These are phyloP conservation scores for Sarcocystis neurona DNA, from an alignment of 169 alveolate genomes.

Conservation along the genomic window DNA sequence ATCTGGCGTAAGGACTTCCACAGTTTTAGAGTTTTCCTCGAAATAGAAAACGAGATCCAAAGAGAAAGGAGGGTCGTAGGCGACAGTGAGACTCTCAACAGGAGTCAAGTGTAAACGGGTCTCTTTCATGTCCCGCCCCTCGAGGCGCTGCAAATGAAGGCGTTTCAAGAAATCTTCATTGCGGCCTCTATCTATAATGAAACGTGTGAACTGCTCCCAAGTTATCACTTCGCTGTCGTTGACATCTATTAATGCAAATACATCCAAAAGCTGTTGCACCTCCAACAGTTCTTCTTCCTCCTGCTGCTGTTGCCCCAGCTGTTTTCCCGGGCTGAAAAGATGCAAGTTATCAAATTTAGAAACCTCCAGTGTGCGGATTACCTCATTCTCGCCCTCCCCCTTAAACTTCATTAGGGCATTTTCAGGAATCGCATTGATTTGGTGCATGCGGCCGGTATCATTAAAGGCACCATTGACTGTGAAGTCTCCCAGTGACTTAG, in stretches of 20 bases:
- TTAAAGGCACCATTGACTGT: too few relatives aligned
- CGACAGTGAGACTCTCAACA: not conserved
- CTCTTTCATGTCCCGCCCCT: not conserved
- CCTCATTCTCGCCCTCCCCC: too few relatives aligned
- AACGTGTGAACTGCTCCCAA: constrained; percentile 32
- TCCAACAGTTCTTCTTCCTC: not conserved
- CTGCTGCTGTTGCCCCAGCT: too few relatives aligned
- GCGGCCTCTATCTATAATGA: constrained; percentile 17
- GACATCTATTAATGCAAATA: constrained; percentile 24
- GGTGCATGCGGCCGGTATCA: too few relatives aligned
- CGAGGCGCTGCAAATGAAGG: not conserved
- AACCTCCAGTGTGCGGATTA: too few relatives aligned
- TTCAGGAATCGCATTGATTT: too few relatives aligned
- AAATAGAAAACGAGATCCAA: not conserved
- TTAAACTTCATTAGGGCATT: too few relatives aligned
- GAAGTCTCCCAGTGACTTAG: too few relatives aligned
- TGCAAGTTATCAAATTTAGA: too few relatives aligned
- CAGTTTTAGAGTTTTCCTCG: constrained; percentile 26
- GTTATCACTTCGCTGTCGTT: not conserved
- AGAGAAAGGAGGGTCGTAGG: not conserved
- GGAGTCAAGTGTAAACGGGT: not conserved
- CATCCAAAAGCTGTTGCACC: constrained; percentile 9
- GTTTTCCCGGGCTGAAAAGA: too few relatives aligned
- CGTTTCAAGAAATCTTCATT: not conserved
- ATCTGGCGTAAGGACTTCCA: not conserved